These are phyloP conservation scores for Penicillium sp. DNA, from an alignment of 2,329 filamentous ascomycete genomes.

Conservation along the genomic window DNA sequence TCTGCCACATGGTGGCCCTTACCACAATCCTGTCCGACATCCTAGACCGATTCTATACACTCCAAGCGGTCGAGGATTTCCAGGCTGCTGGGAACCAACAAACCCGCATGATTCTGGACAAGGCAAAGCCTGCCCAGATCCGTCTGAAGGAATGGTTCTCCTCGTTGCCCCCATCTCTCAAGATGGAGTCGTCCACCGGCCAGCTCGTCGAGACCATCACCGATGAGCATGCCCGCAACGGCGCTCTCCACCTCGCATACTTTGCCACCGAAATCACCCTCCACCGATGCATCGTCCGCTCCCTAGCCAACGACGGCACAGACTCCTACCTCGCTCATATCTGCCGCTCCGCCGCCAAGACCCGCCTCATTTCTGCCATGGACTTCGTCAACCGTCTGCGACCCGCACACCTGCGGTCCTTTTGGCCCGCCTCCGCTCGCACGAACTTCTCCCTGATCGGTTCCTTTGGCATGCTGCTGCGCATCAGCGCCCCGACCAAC, in stretches of 20 bases:
- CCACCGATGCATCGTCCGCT: slow-evolving; percentile 84
- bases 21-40: slow-evolving; percentile 54
- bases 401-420: slow-evolving; percentile 78
- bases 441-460: slow-evolving; percentile 89
- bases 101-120: slow-evolving; percentile 52
- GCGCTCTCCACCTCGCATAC: slow-evolving; percentile 85
- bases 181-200: slow-evolving; percentile 48
- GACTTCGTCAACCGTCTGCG: slow-evolving; percentile 93
- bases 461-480: slow-evolving; percentile 85
- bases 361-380: slow-evolving; percentile 90
- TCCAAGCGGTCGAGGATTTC: slow-evolving; percentile 48
- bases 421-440: slow-evolving; percentile 63
- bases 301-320: slow-evolving; percentile 57
- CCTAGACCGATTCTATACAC: slow-evolving; percentile 52
- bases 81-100: slow-evolving; percentile 41
- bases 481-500: slow-evolving; percentile 79
- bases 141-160: slow-evolving; percentile 54
- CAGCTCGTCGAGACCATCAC: slow-evolving; percentile 45
- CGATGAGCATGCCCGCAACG: slow-evolving; percentile 47
- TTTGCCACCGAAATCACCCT: slow-evolving; percentile 93
- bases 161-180: slow-evolving; percentile 47
- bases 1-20: slow-evolving; percentile 53
- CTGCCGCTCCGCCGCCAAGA: slow-evolving; percentile 89
- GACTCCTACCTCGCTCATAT: slow-evolving; percentile 87
- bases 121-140: slow-evolving; percentile 54